Base-by-base conservation (phyloP, 192 early-diverging fungal species). In the Phycomyces nitens region DNA sequence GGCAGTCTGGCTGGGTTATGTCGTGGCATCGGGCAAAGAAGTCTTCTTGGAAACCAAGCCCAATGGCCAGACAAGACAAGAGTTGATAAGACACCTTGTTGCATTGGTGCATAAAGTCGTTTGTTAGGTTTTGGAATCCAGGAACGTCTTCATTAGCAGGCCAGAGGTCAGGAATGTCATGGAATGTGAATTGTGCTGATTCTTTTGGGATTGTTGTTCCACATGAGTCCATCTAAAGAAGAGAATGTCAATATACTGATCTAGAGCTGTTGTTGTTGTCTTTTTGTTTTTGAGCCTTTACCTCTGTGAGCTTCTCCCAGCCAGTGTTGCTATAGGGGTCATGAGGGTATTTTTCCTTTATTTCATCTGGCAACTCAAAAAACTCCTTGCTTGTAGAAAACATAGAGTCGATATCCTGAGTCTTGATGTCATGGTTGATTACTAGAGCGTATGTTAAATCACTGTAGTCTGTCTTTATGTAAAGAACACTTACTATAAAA, bases 401-500 rank as follows among this genome's bases (percentile, higher is more conserved):
- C 70, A 71, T 71, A 0, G 47, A 47, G 27, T 51, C 47, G 1
- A 61, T 64, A 29, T 64, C 51, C 6, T 61, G 24, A 1, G 61
- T 39, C 2, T 57, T 15, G 41, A 66, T 60, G 6, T 52, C 59
- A 61, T 71, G 70, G 44, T 71, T 71, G 14, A 65, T 24, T 24
- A 71, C 64, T 71, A 15, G 20, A 24, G n/a, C n/a, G n/a, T n/a
- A n/a, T n/a, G n/a, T n/a, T n/a, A n/a, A n/a, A n/a, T n/a, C n/a
- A n/a, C n/a, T n/a, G n/a, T n/a, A n/a, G n/a, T n/a, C n/a, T n/a
- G n/a, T n/a, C n/a, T n/a, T n/a, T n/a, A n/a, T n/a, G n/a, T n/a
- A n/a, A n/a, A n/a, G n/a, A n/a, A n/a, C n/a, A n/a, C 53, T 53
- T 71, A 71, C 70, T 57, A 56, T 71, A 71, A 53, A 71, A 71